Base-by-base conservation (phyloP, 164 flowering plant genomes). In the Brasenia schreberi region DNA sequence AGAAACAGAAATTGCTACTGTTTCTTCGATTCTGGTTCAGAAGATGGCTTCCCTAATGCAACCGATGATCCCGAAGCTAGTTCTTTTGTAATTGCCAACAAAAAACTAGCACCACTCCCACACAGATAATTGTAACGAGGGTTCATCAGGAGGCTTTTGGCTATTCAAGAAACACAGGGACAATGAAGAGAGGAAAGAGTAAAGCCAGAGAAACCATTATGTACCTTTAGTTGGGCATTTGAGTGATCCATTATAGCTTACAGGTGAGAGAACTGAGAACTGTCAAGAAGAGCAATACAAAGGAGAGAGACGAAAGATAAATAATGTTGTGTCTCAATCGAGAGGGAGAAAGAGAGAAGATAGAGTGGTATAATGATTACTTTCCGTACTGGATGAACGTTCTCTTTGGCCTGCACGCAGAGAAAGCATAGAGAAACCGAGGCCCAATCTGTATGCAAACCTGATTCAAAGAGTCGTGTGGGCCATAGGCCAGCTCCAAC, bases 341-440 rank as follows among this genome's bases (percentile, higher is more conserved):
- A 49, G 56, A 49, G 56, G 9, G 53, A 49, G 9, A 49, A 5
- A 12, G 53, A 49, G 53, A 49, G 53, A 49, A 5, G 53, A 18
- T 42, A 23, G 64, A 53, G 42, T 66, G 68, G 56, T 49, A 14
- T 42, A 61, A 67, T 71, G 69, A 68, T 74, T 70, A 42, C 73
- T 65, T 71, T 65, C 68, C 77, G 75, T 71, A 77, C 76, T 23
- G 42, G 74, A 64, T 44, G 74, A 73, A 73, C 64, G 75, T 72
- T 72, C 72, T 69, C 71, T 73, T 69, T 71, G 62, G 76, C 83
- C 77, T 81, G 83, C 82, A 78, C 81, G 81, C 83, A 81, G 79
- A 78, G 80, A 77, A 75, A 77, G 79, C 73, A 69, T 68, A 68
- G 73, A 72, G 76, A 80, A 72, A 72, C 77, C 78, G 69, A 74